phyloP scores from a whole-genome alignment of 345 rosid species.

The Brassica cretica region DNA sequence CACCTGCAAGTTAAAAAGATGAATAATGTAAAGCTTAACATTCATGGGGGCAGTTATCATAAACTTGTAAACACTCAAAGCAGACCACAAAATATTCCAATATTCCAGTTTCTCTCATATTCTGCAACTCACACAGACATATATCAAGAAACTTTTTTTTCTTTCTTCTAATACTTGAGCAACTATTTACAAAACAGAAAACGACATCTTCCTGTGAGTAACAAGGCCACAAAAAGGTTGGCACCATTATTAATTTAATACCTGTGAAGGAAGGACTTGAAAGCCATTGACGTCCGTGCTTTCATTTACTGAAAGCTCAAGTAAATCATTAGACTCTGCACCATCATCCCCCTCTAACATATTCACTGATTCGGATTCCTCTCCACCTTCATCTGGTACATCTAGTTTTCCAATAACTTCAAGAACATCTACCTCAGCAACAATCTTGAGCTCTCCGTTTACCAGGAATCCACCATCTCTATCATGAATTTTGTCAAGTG shows the following conservation, averaged over 20 bases:
- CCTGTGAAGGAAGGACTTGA: constrained; percentile 15
- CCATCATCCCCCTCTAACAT: not conserved
- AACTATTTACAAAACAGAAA: too few relatives aligned
- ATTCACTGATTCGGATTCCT: not conserved
- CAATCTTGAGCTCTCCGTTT: constrained; percentile 54
- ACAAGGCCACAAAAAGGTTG: not conserved
- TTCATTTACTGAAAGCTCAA: not conserved
- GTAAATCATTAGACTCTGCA: not conserved
- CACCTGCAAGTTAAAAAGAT: not conserved
- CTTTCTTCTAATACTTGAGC: too few relatives aligned
- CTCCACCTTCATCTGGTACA: not conserved
- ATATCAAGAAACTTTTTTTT: too few relatives aligned
- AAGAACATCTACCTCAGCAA: constrained; percentile 54
- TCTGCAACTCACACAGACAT: not conserved
- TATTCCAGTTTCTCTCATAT: too few relatives aligned
- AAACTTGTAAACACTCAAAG: not conserved
- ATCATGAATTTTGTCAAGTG: not conserved
- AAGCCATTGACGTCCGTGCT: constrained; percentile 11
- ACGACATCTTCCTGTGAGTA: too few relatives aligned
- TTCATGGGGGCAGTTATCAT: not conserved
- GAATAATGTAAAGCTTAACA: not conserved
- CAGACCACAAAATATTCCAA: not conserved
- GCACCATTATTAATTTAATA: not conserved
- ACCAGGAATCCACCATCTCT: constrained; percentile 37
- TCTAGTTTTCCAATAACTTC: not conserved